Base-by-base conservation (phyloP, 2,329 filamentous ascomycete species). In the Fusarium sp. region DNA sequence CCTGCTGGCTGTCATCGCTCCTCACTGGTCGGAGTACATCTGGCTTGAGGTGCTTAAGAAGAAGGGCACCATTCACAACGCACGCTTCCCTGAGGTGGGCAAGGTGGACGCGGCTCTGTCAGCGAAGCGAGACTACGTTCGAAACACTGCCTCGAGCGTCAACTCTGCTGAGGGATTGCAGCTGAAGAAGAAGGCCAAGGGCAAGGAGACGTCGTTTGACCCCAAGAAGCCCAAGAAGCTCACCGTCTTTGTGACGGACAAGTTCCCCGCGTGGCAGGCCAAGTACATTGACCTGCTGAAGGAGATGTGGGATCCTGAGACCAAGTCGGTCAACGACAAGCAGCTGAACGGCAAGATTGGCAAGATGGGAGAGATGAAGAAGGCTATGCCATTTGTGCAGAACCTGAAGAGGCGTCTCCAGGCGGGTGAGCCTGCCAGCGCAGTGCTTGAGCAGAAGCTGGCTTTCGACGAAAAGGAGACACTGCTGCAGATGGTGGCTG, bases 331-430 rank as follows among this genome's bases (percentile, higher is more conserved):
- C 74, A 92, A 97, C 80, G 94, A 97, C 82, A 97, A 97, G 86
- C 91, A 90, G 66, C 86, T 98, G 56, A 94, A 92, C 79, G 92
- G 91, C 76, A 90, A 92, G 80, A 92, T 98, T 67, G 91, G 91
- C 77, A 97, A 97, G 87, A 88, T 95, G 80, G 92, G 91, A 50
- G 94, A 97, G 85, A 95, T 95, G 89, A 99, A 98, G 91, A 97
- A 97, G 86, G 96, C 95, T 3, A 98, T 98, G 96, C 97, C 97
- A 0, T 98, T 98, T 80, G 92, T 98, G 59, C 95, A 98, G 85
- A 85, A 83, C 8, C 86, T 98, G 69, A 98, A 98, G 92, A 94
- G 90, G 83, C 91, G 94, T 62, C 89, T 99, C 65, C 88, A 95
- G 67, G 87, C 88, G 59, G 93, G 94, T 71, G 91, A 96, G 84